These are phyloP conservation scores for Aspergillus niger DNA, from an alignment of 2,329 filamentous ascomycete genomes.

Conservation along the genomic window DNA sequence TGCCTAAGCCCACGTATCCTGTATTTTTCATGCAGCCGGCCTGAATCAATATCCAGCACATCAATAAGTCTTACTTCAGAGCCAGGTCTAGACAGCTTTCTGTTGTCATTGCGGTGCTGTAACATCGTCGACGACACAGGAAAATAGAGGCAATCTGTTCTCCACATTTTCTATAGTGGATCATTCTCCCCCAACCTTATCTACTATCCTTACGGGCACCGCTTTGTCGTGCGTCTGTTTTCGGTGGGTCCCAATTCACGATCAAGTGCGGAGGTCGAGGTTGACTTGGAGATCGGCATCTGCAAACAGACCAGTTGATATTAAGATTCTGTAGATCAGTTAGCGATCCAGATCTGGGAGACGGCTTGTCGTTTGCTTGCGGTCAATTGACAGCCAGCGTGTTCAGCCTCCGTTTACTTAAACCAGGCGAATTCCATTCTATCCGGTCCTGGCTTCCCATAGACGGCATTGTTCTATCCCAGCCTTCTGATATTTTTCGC, in stretches of 20 bases:
- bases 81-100: background rate
- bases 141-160: background rate
- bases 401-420: conserved; percentile 32
- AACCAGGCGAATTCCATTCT: conserved; percentile 32
- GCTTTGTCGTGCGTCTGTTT: conserved; percentile 2
- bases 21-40: conserved; percentile 1
- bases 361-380: conserved; percentile 22
- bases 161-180: background rate
- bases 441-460: conserved; percentile 21
- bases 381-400: conserved; percentile 11
- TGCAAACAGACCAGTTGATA: conserved; percentile 12
- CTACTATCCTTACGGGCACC: background rate
- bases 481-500: conserved; percentile 23
- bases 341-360: background rate
- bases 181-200: background rate
- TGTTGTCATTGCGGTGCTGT: background rate
- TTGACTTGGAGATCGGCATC: conserved; percentile 1
- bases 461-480: conserved; percentile 25
- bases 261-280: background rate
- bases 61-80: background rate
- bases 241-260: background rate
- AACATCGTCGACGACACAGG: background rate
- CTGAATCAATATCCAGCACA: background rate
- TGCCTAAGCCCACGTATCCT: conserved; percentile 1
- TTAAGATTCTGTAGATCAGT: conserved; percentile 8